Conservation (phyloP, 192 early-diverging fungal genomes). For the Neocallimastix lanati region DNA sequence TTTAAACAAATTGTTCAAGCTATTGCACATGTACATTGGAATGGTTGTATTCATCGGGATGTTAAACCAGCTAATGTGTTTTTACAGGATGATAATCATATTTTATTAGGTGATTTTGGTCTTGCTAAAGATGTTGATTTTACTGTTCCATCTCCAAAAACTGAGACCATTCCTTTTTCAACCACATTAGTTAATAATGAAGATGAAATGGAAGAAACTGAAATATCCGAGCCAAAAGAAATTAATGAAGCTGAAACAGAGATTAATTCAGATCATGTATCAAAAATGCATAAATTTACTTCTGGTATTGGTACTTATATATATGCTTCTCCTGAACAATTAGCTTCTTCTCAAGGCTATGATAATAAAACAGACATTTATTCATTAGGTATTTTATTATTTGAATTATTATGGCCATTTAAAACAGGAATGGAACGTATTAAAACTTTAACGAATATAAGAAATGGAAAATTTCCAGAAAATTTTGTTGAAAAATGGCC, state of each 20-base stretch:
- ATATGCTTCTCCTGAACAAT: constrained; percentile 6
- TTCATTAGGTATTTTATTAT: constrained; percentile 88
- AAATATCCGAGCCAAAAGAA: background rate
- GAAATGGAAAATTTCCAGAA: constrained; percentile 42
- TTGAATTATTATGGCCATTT: constrained; percentile 82
- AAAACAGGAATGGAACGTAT: constrained; percentile 81
- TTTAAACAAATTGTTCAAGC: constrained; percentile 19
- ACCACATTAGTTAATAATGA: background rate
- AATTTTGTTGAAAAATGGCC: constrained; percentile 47
- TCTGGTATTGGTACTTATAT: constrained; percentile 3
- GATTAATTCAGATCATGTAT: background rate
- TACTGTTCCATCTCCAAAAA: background rate
- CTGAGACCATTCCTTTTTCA: background rate
- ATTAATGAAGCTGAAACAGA: background rate
- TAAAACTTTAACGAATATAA: constrained; percentile 38
- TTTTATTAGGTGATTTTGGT: constrained; percentile 23
- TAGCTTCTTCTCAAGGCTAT: constrained; percentile 11
- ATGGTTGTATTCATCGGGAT: constrained; percentile 13
- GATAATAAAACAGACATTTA: constrained; percentile 61
- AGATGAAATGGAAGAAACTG: background rate
- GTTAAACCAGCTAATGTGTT: constrained; percentile 22
- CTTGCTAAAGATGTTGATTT: constrained; percentile 16
- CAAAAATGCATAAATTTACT: background rate
- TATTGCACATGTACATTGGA: constrained; percentile 14
- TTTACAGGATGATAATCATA: constrained; percentile 11